Percentiles rank a stretch among this genome's conserved stretches.
Conservation (phyloP, 2,329 filamentous ascomycete species). For the Xylaria sp. region DNA sequence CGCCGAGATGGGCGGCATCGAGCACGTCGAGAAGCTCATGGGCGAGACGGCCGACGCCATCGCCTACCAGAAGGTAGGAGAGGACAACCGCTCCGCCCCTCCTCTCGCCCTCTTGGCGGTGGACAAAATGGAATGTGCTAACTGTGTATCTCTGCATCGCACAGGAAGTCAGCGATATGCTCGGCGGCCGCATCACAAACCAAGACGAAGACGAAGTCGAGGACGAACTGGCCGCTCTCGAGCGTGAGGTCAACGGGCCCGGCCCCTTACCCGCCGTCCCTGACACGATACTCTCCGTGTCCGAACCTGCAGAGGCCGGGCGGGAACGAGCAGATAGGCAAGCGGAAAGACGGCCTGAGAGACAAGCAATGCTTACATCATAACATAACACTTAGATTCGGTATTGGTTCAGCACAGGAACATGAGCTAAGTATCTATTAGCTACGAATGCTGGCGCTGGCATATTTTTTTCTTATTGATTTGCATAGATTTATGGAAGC, state of each 20-base stretch:
- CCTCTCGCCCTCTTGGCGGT: background rate
- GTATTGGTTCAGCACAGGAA: constrained; percentile 3
- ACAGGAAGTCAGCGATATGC: constrained; percentile 90
- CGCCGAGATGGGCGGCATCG: constrained; percentile 92
- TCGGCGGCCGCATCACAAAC: constrained; percentile 85
- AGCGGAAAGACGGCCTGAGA: constrained; percentile 39
- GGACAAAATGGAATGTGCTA: too few relatives aligned
- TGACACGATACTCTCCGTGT: constrained; percentile 42
- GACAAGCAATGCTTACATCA: constrained; percentile 49
- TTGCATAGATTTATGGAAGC: constrained; percentile 17
- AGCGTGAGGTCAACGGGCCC: constrained; percentile 58
- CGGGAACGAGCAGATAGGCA: constrained; percentile 21
- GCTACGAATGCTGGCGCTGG: background rate
- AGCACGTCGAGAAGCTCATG: constrained; percentile 93
- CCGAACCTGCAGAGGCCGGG: constrained; percentile 26
- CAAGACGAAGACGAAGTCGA: constrained; percentile 98
- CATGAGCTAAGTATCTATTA: constrained; percentile 6
- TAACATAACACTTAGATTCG: constrained; percentile 24
- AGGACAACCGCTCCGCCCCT: background rate
- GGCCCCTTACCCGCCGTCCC: constrained; percentile 42
- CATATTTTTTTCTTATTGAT: constrained; percentile 13
- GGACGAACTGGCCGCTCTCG: constrained; percentile 85
- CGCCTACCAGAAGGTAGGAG: constrained; percentile 81
- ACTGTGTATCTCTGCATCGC: constrained; percentile 4
- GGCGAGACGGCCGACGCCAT: constrained; percentile 88